A percentile compares a stretch with the other conserved stretches of the same genome.
Evolutionary conservation across 805 yeast genomes (phyloP).

Genomic region (Brettanomyces anomalus): DNA sequence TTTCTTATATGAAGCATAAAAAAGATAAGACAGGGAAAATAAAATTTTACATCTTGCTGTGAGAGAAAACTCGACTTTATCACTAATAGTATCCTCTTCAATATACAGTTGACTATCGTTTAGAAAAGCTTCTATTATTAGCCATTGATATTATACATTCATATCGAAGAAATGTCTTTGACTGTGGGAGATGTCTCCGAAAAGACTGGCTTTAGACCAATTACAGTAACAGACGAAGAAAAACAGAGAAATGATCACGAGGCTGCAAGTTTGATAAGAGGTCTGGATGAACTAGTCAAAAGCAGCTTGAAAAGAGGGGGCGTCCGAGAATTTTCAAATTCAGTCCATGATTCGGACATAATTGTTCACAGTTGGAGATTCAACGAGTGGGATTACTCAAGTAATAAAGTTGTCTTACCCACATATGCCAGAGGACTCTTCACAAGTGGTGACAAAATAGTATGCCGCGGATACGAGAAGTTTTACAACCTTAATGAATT

Average conservation of each 20-base stretch:
- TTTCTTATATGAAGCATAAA: too few relatives aligned
- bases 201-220: not conserved
- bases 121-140: too few relatives aligned
- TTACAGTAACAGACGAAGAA: not conserved
- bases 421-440: constrained; percentile 80
- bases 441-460: constrained; percentile 39
- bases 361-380: constrained; percentile 59
- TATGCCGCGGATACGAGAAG: constrained; percentile 87
- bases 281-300: constrained; percentile 8
- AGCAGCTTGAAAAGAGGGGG: constrained; percentile 15
- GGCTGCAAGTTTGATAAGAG: constrained; percentile 7
- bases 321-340: constrained; percentile 17
- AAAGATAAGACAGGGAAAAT: too few relatives aligned
- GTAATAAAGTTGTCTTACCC: constrained; percentile 47
- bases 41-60: too few relatives aligned
- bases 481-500: constrained; percentile 79
- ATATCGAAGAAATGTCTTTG: too few relatives aligned
- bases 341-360: constrained; percentile 13
- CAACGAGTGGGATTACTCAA: constrained; percentile 81
- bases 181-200: not conserved
- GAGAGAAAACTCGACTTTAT: too few relatives aligned
- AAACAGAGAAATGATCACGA: not conserved
- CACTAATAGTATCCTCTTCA: too few relatives aligned
- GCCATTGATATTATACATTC: too few relatives aligned
- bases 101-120: too few relatives aligned